Percentiles rank a stretch among this genome's conserved stretches.
phyloP scores from a whole-genome alignment of 2,329 filamentous ascomycete genomes.

The Calonectria hawksworthii region DNA sequence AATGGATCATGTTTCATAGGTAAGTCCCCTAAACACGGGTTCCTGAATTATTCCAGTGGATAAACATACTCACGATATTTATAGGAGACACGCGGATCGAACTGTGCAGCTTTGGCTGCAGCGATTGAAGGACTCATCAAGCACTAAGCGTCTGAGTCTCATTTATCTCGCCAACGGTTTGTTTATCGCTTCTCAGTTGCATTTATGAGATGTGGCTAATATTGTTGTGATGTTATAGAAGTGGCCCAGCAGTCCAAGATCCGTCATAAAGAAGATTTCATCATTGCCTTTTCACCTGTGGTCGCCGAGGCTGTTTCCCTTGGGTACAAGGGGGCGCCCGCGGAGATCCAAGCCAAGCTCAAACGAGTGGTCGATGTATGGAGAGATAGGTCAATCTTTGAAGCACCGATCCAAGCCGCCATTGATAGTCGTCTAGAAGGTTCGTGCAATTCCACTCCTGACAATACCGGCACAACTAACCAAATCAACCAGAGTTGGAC shows the following conservation, averaged over 20 bases:
- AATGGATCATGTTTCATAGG: conserved; percentile 99
- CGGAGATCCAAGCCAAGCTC: conserved; percentile 90
- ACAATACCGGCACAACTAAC: conserved; percentile 29
- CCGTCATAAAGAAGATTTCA: conserved; percentile 91
- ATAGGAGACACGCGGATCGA: conserved; percentile 89
- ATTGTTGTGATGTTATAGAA: conserved; percentile 66
- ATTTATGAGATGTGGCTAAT: conserved; percentile 18
- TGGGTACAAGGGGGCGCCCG: conserved; percentile 91
- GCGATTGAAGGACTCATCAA: conserved; percentile 87
- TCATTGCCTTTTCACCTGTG: conserved; percentile 90
- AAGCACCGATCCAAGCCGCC: conserved; percentile 81
- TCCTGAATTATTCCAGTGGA: neutral
- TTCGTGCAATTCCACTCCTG: conserved; percentile 51
- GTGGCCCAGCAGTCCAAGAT: conserved; percentile 97
- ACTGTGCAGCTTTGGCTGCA: conserved; percentile 95
- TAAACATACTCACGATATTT: conserved; percentile 17
- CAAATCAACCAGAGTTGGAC: conserved; percentile 69
- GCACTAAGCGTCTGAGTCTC: conserved; percentile 88
- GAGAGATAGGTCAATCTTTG: conserved; percentile 89
- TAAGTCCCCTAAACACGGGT: conserved; percentile 56
- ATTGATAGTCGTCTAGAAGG: conserved; percentile 86
- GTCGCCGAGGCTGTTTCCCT: conserved; percentile 90
- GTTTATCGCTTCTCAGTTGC: conserved; percentile 39
- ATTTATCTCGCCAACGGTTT: conserved; percentile 96
- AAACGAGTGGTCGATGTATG: conserved; percentile 94